Percentiles rank a stretch among this genome's conserved stretches.
phyloP scores from a whole-genome alignment of 176 grass and related monocot genomes.

The Alloteropsis semialata region DNA sequence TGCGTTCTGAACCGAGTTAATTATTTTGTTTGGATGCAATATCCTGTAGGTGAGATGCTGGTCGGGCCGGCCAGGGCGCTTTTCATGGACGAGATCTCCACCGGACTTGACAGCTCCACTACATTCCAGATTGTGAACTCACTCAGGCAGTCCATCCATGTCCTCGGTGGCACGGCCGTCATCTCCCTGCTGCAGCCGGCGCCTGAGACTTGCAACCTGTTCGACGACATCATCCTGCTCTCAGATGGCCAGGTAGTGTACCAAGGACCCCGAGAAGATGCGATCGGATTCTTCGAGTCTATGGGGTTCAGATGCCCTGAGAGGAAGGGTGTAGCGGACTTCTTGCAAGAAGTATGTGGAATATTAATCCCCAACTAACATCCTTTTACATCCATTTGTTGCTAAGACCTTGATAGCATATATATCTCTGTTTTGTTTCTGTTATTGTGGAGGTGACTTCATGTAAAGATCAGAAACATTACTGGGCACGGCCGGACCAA shows the following conservation, averaged over 20 bases:
- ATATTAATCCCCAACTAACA: too few relatives aligned
- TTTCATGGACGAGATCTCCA: constrained; percentile 98
- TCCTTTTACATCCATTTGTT: too few relatives aligned
- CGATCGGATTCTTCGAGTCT: constrained; percentile 75
- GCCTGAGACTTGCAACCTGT: constrained; percentile 85
- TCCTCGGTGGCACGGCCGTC: constrained; percentile 82
- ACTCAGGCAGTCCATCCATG: constrained; percentile 81
- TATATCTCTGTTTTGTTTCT: too few relatives aligned
- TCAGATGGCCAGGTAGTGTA: constrained; percentile 92
- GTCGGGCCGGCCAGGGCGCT: constrained; percentile 91
- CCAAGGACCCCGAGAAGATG: constrained; percentile 78
- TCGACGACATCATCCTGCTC: constrained; percentile 85
- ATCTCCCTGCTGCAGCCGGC: constrained; percentile 92
- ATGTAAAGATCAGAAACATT: too few relatives aligned
- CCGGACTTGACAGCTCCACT: constrained; percentile 89
- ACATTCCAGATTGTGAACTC: constrained; percentile 91
- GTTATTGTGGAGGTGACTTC: too few relatives aligned
- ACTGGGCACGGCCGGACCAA: too few relatives aligned
- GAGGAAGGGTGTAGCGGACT: constrained; percentile 90
- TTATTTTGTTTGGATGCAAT: too few relatives aligned
- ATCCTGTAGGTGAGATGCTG: constrained; percentile 99
- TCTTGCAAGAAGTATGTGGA: constrained; percentile 93
- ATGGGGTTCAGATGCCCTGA: constrained; percentile 96
- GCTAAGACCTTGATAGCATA: too few relatives aligned
- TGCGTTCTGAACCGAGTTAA: too few relatives aligned